Evolutionary conservation across 208 protist species (phyloP).

Genomic region (Leishmania aethiopica): DNA sequence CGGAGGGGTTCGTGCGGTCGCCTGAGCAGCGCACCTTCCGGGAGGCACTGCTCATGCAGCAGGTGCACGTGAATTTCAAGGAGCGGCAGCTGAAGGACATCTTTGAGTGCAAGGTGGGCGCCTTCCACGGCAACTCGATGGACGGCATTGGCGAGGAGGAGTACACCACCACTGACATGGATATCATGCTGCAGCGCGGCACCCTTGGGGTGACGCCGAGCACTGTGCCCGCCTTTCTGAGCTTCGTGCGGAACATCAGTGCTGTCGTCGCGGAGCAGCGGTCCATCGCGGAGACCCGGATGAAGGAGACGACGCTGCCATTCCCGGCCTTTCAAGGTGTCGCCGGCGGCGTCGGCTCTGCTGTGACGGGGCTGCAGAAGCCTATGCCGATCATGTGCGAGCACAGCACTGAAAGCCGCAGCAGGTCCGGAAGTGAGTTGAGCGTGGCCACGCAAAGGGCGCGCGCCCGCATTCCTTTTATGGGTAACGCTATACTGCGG

Average conservation of each 20-base stretch:
- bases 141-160: conserved; percentile 72
- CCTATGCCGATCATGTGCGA: not conserved
- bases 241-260: conserved; percentile 57
- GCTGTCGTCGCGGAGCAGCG: conserved; percentile 58
- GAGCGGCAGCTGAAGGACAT: conserved; percentile 89
- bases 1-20: conserved; percentile 50
- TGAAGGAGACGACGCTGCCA: conserved; percentile 24
- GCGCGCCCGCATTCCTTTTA: conserved; percentile 50
- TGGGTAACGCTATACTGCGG: conserved; percentile 60
- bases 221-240: conserved; percentile 70
- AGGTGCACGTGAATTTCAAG: conserved; percentile 76
- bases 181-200: conserved; percentile 41
- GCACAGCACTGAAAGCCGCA: conserved; percentile 6
- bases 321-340: not conserved
- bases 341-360: not conserved
- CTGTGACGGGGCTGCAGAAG: not conserved
- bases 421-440: not conserved
- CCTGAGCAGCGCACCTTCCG: conserved; percentile 72
- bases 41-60: conserved; percentile 40
- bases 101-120: conserved; percentile 67
- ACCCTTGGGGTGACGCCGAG: conserved; percentile 78
- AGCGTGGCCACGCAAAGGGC: conserved; percentile 13
- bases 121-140: conserved; percentile 56
- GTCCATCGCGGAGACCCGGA: conserved; percentile 32
- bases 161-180: conserved; percentile 52